These are phyloP conservation scores for Telopea speciosissima DNA, from an alignment of 177 flowering plant species.

Conservation along the genomic window DNA sequence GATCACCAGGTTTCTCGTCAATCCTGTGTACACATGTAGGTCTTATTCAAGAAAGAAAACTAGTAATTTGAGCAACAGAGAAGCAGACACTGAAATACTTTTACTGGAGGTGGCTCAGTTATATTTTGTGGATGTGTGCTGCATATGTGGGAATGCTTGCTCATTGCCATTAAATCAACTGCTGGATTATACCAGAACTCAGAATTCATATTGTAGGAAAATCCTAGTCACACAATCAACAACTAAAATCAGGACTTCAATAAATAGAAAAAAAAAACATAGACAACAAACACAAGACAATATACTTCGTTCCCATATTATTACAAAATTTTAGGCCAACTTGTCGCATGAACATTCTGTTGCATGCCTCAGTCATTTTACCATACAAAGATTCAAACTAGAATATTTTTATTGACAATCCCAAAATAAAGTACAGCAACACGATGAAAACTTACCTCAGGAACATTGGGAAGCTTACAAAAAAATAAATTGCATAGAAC, in stretches of 20 bases:
- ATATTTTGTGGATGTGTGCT: neutral
- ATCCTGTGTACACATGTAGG: conserved; percentile 38
- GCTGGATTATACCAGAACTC: too few relatives aligned
- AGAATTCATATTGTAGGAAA: too few relatives aligned
- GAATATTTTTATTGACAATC: neutral
- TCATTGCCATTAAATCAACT: neutral
- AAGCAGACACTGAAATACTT: neutral
- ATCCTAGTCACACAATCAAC: neutral
- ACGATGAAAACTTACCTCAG: conserved; percentile 52
- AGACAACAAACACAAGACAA: too few relatives aligned
- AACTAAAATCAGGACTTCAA: neutral
- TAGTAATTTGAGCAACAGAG: neutral
- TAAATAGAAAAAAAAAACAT: neutral
- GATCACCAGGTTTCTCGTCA: conserved; percentile 70
- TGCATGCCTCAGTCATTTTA: neutral
- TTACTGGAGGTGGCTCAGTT: neutral
- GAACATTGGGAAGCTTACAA: conserved; percentile 99
- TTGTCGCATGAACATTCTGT: too few relatives aligned
- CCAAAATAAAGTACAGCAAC: neutral
- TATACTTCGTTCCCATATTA: too few relatives aligned
- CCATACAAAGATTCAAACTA: neutral
- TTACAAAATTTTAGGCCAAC: too few relatives aligned
- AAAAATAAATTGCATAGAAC: conserved; percentile 93
- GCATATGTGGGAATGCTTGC: neutral
- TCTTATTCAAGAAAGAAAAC: conserved; percentile 5